These are phyloP conservation scores for Lathyrus oleraceus DNA, from an alignment of 306 rosid genomes.

Conservation along the genomic window DNA sequence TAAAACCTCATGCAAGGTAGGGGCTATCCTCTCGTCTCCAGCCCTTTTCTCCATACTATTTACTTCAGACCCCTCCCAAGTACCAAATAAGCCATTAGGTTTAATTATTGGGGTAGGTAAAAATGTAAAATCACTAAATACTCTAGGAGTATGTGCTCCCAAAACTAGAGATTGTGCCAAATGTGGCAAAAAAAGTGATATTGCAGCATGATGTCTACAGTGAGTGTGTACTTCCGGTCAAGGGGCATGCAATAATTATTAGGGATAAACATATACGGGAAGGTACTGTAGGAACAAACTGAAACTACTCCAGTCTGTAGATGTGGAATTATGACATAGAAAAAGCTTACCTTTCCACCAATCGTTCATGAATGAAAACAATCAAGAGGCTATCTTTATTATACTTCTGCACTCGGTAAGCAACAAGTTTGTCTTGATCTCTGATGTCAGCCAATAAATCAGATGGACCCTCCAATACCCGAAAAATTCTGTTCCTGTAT, in stretches of 20 bases:
- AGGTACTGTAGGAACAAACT: neutral
- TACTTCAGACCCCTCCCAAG: neutral
- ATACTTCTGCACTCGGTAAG: constrained; percentile 66
- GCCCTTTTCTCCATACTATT: neutral
- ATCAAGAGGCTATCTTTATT: constrained; percentile 45
- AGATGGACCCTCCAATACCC: constrained; percentile 53
- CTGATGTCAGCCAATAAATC: constrained; percentile 59
- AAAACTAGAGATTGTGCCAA: neutral
- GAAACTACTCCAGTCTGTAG: constrained; percentile 3
- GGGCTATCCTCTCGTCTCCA: neutral
- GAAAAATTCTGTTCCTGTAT: constrained; percentile 47
- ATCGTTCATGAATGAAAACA: constrained; percentile 55
- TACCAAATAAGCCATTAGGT: neutral
- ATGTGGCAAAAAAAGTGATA: constrained; percentile 4
- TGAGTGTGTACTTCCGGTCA: constrained; percentile 13
- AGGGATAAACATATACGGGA: constrained; percentile 7
- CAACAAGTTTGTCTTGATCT: constrained; percentile 74
- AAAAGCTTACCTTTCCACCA: constrained; percentile 52
- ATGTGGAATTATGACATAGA: constrained; percentile 7
- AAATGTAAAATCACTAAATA: constrained; percentile 12
- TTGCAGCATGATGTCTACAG: neutral
- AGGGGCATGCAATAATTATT: constrained; percentile 6
- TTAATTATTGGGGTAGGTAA: neutral
- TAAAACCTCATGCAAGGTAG: neutral
- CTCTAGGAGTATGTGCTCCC: constrained; percentile 24